Evolutionary conservation across 345 rosid genomes (phyloP).

Genomic region (Punica granatum): DNA sequence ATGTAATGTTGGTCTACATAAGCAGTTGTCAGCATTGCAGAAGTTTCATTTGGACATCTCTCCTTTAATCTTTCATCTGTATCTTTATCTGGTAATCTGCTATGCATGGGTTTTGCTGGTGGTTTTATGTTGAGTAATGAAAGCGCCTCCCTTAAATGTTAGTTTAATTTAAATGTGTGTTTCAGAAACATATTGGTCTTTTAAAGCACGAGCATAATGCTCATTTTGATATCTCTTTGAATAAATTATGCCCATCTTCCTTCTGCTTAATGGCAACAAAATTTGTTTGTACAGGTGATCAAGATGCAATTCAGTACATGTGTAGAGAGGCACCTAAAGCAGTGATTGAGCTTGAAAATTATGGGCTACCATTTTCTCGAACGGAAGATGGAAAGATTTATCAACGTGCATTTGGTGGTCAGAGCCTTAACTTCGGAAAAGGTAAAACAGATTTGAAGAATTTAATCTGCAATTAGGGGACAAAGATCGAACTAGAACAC

Average conservation of each 20-base stretch:
- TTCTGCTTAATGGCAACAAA: neutral
- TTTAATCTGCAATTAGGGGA: neutral
- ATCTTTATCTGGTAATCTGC: neutral
- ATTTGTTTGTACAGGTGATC: slow-evolving; percentile 60
- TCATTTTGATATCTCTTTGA: neutral
- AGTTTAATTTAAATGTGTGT: neutral
- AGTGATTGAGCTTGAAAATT: slow-evolving; percentile 92
- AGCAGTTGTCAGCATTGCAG: neutral
- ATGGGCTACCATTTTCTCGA: slow-evolving; percentile 92
- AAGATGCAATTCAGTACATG: slow-evolving; percentile 98
- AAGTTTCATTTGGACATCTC: too few relatives aligned
- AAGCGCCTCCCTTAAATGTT: neutral
- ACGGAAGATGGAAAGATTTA: slow-evolving; percentile 96
- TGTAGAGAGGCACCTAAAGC: slow-evolving; percentile 99
- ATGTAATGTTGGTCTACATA: neutral
- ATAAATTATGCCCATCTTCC: neutral
- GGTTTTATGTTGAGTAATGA: neutral
- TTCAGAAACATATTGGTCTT: neutral
- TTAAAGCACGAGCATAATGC: neutral
- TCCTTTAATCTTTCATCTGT: too few relatives aligned
- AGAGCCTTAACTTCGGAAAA: slow-evolving; percentile 95
- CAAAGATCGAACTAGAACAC: neutral
- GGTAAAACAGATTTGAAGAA: slow-evolving; percentile 29
- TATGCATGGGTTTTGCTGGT: neutral
- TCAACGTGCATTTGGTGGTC: slow-evolving; percentile 99